phyloP scores from a whole-genome alignment of 768 basidiomycete species.

The Lyophyllum shimeji region DNA sequence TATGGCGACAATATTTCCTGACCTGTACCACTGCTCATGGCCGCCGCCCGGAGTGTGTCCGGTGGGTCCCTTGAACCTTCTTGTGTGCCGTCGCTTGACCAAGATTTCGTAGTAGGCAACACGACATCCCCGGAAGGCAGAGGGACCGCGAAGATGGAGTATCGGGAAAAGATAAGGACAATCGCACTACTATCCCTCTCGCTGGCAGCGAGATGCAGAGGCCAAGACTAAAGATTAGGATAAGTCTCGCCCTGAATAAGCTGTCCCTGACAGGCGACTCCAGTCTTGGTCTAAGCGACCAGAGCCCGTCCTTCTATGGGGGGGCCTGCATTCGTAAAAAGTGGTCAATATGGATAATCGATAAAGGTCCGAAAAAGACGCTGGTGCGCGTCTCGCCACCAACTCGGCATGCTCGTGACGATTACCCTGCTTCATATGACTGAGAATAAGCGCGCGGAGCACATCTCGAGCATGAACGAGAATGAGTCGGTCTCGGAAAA shows the following conservation, averaged over 20 bases:
- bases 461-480: neutral
- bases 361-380: neutral
- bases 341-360: neutral
- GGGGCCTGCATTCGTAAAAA: neutral
- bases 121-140: neutral
- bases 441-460: neutral
- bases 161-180: neutral
- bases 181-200: neutral
- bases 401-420: neutral
- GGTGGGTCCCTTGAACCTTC: neutral
- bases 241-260: neutral
- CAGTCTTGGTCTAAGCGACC: too few relatives aligned
- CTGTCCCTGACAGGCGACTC: neutral
- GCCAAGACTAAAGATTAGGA: neutral
- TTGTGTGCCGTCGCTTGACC: neutral
- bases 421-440: neutral
- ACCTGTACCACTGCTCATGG: neutral
- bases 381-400: neutral
- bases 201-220: neutral
- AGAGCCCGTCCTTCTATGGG: too few relatives aligned
- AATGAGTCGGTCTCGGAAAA: neutral
- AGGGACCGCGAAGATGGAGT: neutral
- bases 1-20: neutral
- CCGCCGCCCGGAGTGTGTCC: too few relatives aligned
- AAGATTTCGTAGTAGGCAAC: neutral